These are phyloP conservation scores for Ceratobasidium theobromae DNA, from an alignment of 1,284 basidiomycete species.

Conservation along the genomic window DNA sequence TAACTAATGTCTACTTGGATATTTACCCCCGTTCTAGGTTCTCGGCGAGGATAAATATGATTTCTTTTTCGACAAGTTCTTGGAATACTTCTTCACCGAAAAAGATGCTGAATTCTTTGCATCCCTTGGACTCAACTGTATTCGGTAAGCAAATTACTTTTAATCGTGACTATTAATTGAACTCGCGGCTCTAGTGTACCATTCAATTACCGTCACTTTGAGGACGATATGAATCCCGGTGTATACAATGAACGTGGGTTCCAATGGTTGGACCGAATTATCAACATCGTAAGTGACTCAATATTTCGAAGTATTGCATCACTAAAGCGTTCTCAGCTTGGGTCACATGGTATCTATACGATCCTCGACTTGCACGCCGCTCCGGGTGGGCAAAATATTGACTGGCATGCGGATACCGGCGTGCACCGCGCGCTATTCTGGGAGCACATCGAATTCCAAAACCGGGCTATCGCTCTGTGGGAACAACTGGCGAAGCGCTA, in stretches of 20 bases:
- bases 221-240: conserved; percentile 64
- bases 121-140: conserved; percentile 45
- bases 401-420: conserved; percentile 39
- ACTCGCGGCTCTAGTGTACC: conserved; percentile 50
- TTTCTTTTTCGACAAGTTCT: conserved; percentile 74
- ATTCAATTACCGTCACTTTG: conserved; percentile 68
- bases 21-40: conserved; percentile 40
- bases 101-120: conserved; percentile 45
- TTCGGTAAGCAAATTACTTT: conserved; percentile 39
- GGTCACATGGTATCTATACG: conserved; percentile 55
- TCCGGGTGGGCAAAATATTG: conserved; percentile 40
- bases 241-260: conserved; percentile 51
- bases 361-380: conserved; percentile 59
- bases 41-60: conserved; percentile 53
- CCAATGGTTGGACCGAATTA: conserved; percentile 62
- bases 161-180: no score
- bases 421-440: conserved; percentile 44
- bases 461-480: conserved; percentile 47
- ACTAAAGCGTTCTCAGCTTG: conserved; percentile 44
- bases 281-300: conserved; percentile 47
- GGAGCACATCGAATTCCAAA: conserved; percentile 50
- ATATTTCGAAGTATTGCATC: background rate
- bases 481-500: conserved; percentile 46
- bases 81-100: conserved; percentile 47
- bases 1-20: background rate